These are phyloP conservation scores for Endotrypanum monterogeii DNA, from an alignment of 208 protist genomes.

Conservation along the genomic window DNA sequence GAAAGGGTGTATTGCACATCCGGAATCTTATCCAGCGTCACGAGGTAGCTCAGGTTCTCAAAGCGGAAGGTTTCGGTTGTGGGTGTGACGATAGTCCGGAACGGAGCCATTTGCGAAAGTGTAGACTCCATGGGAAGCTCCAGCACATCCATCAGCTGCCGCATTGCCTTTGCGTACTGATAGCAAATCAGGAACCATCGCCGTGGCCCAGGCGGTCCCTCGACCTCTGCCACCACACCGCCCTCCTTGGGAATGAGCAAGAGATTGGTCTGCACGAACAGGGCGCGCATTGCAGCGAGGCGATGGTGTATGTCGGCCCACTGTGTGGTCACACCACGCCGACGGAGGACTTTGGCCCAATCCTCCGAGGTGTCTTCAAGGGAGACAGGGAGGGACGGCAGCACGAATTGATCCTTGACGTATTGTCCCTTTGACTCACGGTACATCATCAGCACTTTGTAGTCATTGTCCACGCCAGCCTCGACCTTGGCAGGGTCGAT, in stretches of 20 bases:
- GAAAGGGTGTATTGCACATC: slow-evolving; percentile 82
- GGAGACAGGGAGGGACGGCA: slow-evolving; percentile 65
- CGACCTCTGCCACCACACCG: slow-evolving; percentile 81
- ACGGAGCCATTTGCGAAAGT: slow-evolving; percentile 70
- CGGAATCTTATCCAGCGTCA: slow-evolving; percentile 76
- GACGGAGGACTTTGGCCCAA: slow-evolving; percentile 71
- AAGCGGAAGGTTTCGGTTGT: slow-evolving; percentile 86
- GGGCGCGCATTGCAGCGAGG: slow-evolving; percentile 75
- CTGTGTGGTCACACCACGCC: slow-evolving; percentile 71
- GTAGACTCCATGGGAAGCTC: slow-evolving; percentile 86
- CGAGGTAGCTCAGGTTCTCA: slow-evolving; percentile 74
- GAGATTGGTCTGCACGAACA: slow-evolving; percentile 75
- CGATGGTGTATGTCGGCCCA: slow-evolving; percentile 72
- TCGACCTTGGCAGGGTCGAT: slow-evolving; percentile 53
- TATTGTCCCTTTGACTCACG: slow-evolving; percentile 74
- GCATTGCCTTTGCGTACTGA: slow-evolving; percentile 64
- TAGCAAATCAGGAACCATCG: slow-evolving; percentile 81
- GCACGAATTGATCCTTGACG: slow-evolving; percentile 83
- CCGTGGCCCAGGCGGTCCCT: slow-evolving; percentile 80
- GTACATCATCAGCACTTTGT: slow-evolving; percentile 90
- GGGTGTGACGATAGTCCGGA: slow-evolving; percentile 77
- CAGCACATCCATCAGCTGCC: slow-evolving; percentile 76
- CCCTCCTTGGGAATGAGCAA: slow-evolving; percentile 84
- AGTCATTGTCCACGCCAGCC: slow-evolving; percentile 85
- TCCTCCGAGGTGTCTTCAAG: slow-evolving; percentile 76